A percentile compares a stretch with the other conserved stretches of the same genome.
Evolutionary conservation across 805 yeast species (phyloP).

Genomic region (Candida manassasensis): DNA sequence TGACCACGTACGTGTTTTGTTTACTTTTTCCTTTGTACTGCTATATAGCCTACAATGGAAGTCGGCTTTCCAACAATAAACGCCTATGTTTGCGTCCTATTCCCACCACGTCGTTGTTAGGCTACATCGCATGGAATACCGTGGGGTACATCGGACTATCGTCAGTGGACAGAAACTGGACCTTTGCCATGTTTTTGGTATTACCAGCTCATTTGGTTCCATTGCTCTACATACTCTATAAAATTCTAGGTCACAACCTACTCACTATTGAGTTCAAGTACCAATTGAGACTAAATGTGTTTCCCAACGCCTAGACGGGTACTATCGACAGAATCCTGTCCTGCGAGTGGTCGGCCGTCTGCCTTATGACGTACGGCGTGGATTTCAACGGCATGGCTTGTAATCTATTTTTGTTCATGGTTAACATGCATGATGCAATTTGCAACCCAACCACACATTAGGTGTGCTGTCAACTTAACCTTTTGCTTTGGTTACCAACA

Average conservation of each 20-base stretch:
- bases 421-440: background rate
- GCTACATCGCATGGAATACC: background rate
- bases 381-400: background rate
- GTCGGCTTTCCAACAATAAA: background rate
- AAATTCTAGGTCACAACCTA: background rate
- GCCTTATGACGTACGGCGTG: background rate
- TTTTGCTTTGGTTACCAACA: background rate
- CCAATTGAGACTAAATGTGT: background rate
- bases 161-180: background rate
- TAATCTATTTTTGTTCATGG: background rate
- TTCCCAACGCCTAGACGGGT: background rate
- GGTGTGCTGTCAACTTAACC: background rate
- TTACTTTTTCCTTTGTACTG: conserved; percentile 3
- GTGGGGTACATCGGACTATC: background rate
- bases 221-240: background rate
- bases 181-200: background rate
- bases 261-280: background rate
- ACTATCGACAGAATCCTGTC: background rate
- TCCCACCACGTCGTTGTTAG: background rate
- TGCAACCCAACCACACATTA: background rate
- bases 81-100: background rate
- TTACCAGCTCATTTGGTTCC: conserved; percentile 1
- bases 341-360: background rate
- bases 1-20: background rate
- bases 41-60: background rate